phyloP scores from a whole-genome alignment of 306 rosid species.

The Castanea mollissima region DNA sequence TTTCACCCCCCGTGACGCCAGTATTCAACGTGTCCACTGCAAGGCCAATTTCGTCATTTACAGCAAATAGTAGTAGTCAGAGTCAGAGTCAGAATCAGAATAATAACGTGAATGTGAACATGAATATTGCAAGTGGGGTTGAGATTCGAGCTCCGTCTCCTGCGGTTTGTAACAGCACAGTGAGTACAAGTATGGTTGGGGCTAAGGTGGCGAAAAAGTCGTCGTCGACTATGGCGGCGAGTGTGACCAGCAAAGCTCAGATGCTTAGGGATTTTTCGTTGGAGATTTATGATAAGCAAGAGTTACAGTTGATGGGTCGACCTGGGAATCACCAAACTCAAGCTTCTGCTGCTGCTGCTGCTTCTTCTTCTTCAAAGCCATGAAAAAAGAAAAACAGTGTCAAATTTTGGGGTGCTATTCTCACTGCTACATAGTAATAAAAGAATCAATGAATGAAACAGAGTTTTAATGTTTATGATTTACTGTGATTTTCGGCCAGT shows the following conservation, averaged over 20 bases:
- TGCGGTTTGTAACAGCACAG: conserved; percentile 18
- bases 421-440: background rate
- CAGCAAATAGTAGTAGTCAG: background rate
- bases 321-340: conserved; percentile 19
- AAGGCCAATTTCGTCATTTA: conserved; percentile 42
- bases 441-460: background rate
- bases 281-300: conserved; percentile 45
- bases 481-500: background rate
- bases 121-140: conserved; percentile 6
- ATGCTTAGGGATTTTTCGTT: conserved; percentile 43
- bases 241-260: conserved; percentile 46
- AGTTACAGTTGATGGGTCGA: conserved; percentile 41
- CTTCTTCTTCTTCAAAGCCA: background rate
- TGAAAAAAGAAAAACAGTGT: background rate
- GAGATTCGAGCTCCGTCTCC: conserved; percentile 25
- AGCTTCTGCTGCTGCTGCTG: background rate
- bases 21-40: conserved; percentile 39
- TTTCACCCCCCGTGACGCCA: conserved; percentile 45
- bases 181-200: conserved; percentile 48
- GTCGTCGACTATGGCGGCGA: conserved; percentile 55
- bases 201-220: conserved; percentile 35
- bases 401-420: background rate
- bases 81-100: too few relatives aligned
- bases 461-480: background rate
- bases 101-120: background rate